Conservation (phyloP, 352 stramenopile genomes). For the Globisporangium emineosum region DNA sequence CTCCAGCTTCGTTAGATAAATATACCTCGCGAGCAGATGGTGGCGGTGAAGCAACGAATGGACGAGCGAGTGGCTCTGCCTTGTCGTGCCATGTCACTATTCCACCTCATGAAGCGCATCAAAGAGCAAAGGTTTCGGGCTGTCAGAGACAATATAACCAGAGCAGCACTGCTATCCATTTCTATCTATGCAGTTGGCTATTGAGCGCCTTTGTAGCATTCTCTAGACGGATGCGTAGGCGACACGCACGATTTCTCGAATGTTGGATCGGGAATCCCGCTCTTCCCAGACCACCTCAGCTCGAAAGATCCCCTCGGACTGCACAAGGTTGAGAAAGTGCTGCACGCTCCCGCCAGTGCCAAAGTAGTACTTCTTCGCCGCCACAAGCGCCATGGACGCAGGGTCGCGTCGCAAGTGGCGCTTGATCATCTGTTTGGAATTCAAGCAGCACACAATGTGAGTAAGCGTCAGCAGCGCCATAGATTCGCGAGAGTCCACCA, state of each 20-base stretch:
- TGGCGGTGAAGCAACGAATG: too few species aligned
- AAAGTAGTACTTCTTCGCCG: constrained; percentile 88
- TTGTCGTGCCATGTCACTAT: constrained; percentile 13
- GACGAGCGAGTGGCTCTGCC: not conserved
- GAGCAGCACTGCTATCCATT: not conserved
- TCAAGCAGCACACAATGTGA: not conserved
- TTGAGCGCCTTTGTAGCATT: not conserved
- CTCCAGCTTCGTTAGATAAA: constrained; percentile 2
- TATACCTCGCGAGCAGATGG: not conserved
- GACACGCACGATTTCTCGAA: constrained; percentile 76
- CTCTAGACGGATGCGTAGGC: constrained; percentile 21
- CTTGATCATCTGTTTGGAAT: constrained; percentile 58
- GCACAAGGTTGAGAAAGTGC: constrained; percentile 69
- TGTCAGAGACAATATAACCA: not conserved
- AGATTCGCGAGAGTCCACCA: not conserved
- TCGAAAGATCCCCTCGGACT: constrained; percentile 39
- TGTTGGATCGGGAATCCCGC: constrained; percentile 69
- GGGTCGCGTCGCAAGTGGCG: constrained; percentile 48
- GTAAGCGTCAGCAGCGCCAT: not conserved
- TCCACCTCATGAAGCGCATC: not conserved
- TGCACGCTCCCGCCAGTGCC: constrained; percentile 84
- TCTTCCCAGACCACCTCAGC: constrained; percentile 71
- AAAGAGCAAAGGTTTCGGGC: not conserved
- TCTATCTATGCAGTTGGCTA: not conserved
- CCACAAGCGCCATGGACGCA: constrained; percentile 55